A percentile compares a stretch with the other conserved stretches of the same genome.
Evolutionary conservation across 2,329 filamentous ascomycete species (phyloP).

Genomic region (Fusarium sp.): DNA sequence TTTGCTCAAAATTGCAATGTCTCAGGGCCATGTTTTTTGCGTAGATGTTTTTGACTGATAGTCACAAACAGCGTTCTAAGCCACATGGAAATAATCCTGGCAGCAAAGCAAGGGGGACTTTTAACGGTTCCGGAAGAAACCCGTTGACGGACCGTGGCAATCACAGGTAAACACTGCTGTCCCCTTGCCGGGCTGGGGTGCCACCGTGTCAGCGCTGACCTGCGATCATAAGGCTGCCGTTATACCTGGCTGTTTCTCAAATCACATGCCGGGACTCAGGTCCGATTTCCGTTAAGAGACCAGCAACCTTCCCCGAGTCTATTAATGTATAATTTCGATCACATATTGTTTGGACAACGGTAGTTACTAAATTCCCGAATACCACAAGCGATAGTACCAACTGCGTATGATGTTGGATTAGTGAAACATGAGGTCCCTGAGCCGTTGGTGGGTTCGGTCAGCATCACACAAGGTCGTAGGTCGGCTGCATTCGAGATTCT

Average conservation of each 20-base stretch:
- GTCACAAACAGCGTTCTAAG: slow-evolving; percentile 21
- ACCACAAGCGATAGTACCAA: slow-evolving; percentile 2
- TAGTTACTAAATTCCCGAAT: slow-evolving; percentile 2
- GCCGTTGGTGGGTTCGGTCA: slow-evolving; percentile 29
- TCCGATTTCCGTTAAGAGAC: slow-evolving; percentile 9
- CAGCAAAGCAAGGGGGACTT: slow-evolving; percentile 32
- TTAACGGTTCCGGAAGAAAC: slow-evolving; percentile 35
- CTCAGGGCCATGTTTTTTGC: slow-evolving; percentile 36
- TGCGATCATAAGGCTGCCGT: slow-evolving; percentile 7
- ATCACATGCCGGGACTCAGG: slow-evolving; percentile 3
- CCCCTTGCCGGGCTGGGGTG: slow-evolving; percentile 25
- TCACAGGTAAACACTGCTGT: slow-evolving; percentile 26
- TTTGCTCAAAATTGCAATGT: slow-evolving; percentile 30
- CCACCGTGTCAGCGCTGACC: background rate
- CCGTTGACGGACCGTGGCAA: slow-evolving; percentile 31
- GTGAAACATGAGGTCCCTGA: slow-evolving; percentile 24
- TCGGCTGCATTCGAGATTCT: slow-evolving; percentile 36
- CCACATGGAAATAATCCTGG: slow-evolving; percentile 36
- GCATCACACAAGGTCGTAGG: slow-evolving; percentile 34
- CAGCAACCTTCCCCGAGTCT: background rate
- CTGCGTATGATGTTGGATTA: background rate
- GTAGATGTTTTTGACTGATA: slow-evolving; percentile 14
- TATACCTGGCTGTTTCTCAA: background rate
- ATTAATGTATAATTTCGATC: slow-evolving; percentile 11
- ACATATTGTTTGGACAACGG: slow-evolving; percentile 1